Evolutionary conservation across 306 rosid genomes (phyloP).

Genomic region (Prinsepia uniflora): DNA sequence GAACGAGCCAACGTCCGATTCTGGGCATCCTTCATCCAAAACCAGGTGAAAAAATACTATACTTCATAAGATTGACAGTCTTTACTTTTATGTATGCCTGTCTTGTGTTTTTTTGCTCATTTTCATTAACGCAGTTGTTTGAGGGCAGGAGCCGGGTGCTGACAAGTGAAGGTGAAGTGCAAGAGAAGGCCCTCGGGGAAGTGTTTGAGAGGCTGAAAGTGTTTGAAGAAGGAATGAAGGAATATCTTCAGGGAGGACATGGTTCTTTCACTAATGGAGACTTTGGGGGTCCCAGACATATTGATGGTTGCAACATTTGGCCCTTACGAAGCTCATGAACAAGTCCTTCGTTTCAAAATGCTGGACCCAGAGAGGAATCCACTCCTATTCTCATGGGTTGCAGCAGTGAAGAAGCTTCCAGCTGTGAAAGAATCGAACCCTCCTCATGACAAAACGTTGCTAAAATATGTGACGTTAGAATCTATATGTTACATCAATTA

Average conservation of each 20-base stretch:
- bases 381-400: conserved; percentile 14
- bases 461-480: not conserved
- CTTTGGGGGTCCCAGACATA: conserved; percentile 27
- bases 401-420: conserved; percentile 18
- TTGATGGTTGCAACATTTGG: conserved; percentile 19
- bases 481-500: not conserved
- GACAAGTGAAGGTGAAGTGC: conserved; percentile 25
- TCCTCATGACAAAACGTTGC: too few relatives aligned
- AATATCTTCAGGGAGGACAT: conserved; percentile 6
- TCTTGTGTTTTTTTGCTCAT: not conserved
- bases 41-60: conserved; percentile 22
- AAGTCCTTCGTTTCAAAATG: conserved; percentile 28
- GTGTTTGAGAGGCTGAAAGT: conserved; percentile 9
- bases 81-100: not conserved
- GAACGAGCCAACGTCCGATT: conserved; percentile 28
- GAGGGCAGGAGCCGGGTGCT: not conserved
- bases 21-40: conserved; percentile 28
- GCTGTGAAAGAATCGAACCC: conserved; percentile 4
- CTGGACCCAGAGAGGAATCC: conserved; percentile 28
- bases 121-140: conserved; percentile 19
- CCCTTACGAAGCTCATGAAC: conserved; percentile 18
- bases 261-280: conserved; percentile 6
- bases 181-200: conserved; percentile 22
- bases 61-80: not conserved
- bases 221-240: conserved; percentile 30